phyloP scores from a whole-genome alignment of 2,329 filamentous ascomycete genomes.

The Aspergillus sp. region DNA sequence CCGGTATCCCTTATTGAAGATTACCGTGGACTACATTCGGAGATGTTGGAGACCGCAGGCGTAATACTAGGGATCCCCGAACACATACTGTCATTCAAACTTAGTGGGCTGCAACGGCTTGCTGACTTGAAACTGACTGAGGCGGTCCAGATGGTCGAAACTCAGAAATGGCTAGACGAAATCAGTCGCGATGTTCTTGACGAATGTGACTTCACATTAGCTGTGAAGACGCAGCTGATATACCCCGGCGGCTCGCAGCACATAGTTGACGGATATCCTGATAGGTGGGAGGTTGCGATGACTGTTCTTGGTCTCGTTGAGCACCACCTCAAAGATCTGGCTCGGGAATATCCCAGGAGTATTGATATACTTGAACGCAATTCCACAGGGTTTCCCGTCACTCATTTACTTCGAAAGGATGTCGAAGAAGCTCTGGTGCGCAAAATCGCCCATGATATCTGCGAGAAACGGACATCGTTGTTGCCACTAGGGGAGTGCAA shows the following conservation, averaged over 20 bases:
- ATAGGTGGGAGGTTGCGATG: constrained; percentile 52
- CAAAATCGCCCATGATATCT: constrained; percentile 45
- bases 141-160: constrained; percentile 50
- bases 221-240: constrained; percentile 56
- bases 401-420: constrained; percentile 55
- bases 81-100: constrained; percentile 63
- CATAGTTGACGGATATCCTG: constrained; percentile 53
- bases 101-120: constrained; percentile 60
- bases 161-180: constrained; percentile 52
- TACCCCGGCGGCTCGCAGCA: constrained; percentile 55
- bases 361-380: constrained; percentile 50
- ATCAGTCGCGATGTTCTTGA: constrained; percentile 63
- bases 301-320: constrained; percentile 44
- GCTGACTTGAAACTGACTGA: constrained; percentile 46
- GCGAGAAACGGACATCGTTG: constrained; percentile 26
- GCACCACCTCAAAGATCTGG: constrained; percentile 37
- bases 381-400: constrained; percentile 52
- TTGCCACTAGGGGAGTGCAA: constrained; percentile 22
- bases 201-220: constrained; percentile 60
- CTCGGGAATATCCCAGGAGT: constrained; percentile 41
- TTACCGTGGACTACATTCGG: constrained; percentile 41
- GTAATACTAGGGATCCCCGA: constrained; percentile 63
- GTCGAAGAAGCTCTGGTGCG: constrained; percentile 47
- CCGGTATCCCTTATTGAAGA: constrained; percentile 24
- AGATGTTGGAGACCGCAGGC: constrained; percentile 47